A percentile compares a stretch with the other conserved stretches of the same genome.
Conservation (phyloP, 805 yeast species). For the Kodamaea leandrae region DNA sequence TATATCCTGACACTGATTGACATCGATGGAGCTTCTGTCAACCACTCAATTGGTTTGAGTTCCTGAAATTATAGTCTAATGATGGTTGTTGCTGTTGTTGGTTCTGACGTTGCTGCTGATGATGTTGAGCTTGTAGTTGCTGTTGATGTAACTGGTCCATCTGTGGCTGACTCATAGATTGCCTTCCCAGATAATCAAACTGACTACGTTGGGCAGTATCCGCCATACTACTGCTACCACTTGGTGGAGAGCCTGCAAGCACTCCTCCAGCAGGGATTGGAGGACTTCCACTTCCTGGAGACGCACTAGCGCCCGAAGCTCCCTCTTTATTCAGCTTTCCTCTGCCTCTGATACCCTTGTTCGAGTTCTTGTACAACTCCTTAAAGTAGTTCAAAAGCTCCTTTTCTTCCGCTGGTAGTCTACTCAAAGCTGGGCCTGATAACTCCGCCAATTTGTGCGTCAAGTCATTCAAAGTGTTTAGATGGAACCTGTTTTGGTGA, state of each 20-base stretch:
- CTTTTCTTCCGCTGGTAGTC: constrained; percentile 59
- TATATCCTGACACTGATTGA: too few relatives aligned
- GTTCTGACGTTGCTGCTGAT: constrained; percentile 11
- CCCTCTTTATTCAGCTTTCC: constrained; percentile 48
- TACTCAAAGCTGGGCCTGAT: constrained; percentile 44
- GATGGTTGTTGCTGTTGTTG: constrained; percentile 10
- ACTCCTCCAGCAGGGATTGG: constrained; percentile 8
- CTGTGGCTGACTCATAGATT: constrained; percentile 11
- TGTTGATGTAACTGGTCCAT: constrained; percentile 6
- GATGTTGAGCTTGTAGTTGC: constrained; percentile 11
- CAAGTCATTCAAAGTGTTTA: constrained; percentile 62
- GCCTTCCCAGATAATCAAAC: constrained; percentile 42
- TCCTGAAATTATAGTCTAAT: constrained; percentile 11
- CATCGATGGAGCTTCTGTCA: not conserved
- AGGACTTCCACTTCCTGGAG: constrained; percentile 5
- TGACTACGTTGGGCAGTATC: constrained; percentile 20
- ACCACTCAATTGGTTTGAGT: constrained; percentile 12
- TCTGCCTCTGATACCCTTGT: constrained; percentile 88
- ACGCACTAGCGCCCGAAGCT: not conserved
- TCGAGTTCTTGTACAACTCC: constrained; percentile 79
- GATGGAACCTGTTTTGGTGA: constrained; percentile 88
- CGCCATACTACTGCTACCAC: not conserved
- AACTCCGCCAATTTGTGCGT: constrained; percentile 66
- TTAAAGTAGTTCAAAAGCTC: constrained; percentile 76
- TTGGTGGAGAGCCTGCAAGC: constrained; percentile 10